A percentile compares a stretch with the other conserved stretches of the same genome.
Conservation (phyloP, 2,329 filamentous ascomycete species). For the Aureobasidium sp. region DNA sequence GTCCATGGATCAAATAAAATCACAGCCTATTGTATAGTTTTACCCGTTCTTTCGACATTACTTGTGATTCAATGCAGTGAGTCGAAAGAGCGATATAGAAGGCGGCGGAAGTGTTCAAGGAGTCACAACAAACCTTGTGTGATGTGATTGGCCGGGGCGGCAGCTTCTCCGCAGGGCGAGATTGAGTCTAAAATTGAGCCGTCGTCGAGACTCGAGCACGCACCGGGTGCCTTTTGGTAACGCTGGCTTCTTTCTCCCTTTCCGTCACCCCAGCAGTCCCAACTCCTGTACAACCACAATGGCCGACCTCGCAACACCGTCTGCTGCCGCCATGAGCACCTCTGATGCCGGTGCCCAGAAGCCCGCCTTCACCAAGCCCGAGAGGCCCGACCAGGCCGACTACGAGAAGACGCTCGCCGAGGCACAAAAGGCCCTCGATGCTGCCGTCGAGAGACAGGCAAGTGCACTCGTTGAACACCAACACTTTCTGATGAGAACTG, state of each 20-base stretch:
- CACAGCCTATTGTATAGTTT: too few species aligned
- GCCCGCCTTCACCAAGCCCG: conserved; percentile 50
- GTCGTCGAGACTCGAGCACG: conserved; percentile 3
- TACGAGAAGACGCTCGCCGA: conserved; percentile 72
- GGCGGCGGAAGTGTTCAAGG: neutral
- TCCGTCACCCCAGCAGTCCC: neutral
- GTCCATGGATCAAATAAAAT: conserved; percentile 35
- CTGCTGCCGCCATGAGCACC: conserved; percentile 28
- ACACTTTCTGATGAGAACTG: neutral
- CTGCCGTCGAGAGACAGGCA: conserved; percentile 63
- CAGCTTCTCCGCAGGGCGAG: neutral
- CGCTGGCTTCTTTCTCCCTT: conserved; percentile 10
- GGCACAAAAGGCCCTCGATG: conserved; percentile 79
- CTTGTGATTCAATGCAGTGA: neutral
- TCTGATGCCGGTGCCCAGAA: conserved; percentile 24
- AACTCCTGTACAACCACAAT: conserved; percentile 16
- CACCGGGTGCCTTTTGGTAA: neutral
- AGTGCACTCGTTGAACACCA: conserved; percentile 21
- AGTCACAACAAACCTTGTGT: neutral
- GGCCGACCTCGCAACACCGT: conserved; percentile 29
- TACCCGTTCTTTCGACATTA: too few species aligned
- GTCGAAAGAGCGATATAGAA: neutral
- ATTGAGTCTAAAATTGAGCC: conserved; percentile 1
- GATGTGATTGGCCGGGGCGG: conserved; percentile 1
- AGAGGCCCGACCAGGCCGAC: conserved; percentile 76